These are phyloP conservation scores for Coemansia sp. DNA, from an alignment of 192 early-diverging fungal genomes.

Conservation along the genomic window DNA sequence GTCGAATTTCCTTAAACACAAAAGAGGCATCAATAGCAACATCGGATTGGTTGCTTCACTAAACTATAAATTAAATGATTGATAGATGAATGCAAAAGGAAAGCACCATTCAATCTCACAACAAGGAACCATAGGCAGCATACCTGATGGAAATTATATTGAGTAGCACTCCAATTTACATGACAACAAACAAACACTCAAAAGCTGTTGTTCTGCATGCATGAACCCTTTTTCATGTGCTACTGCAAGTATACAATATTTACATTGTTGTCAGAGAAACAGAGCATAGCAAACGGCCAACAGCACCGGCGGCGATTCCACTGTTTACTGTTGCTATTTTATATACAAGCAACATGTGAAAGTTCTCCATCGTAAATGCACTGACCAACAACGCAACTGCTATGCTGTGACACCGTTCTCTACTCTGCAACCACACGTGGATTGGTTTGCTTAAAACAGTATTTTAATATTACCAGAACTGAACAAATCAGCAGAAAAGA, in stretches of 20 bases:
- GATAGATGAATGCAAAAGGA: no score
- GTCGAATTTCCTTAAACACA: neutral
- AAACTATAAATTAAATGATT: no score
- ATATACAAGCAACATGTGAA: neutral
- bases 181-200: no score
- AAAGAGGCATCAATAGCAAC: no score
- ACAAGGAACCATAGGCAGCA: no score
- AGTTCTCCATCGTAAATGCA: neutral
- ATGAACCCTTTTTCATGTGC: neutral
- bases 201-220: no score
- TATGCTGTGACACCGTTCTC: neutral
- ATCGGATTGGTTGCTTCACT: no score
- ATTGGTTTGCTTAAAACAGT: neutral
- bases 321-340: neutral
- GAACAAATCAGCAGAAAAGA: no score
- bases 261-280: no score
- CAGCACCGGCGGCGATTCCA: neutral
- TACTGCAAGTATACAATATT: no score
- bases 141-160: no score
- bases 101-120: no score
- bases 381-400: neutral
- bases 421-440: conserved; percentile 1
- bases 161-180: neutral
- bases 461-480: neutral
- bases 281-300: neutral